Evolutionary conservation across 768 basidiomycete genomes (phyloP).

Genomic region (Lactarius indigo): DNA sequence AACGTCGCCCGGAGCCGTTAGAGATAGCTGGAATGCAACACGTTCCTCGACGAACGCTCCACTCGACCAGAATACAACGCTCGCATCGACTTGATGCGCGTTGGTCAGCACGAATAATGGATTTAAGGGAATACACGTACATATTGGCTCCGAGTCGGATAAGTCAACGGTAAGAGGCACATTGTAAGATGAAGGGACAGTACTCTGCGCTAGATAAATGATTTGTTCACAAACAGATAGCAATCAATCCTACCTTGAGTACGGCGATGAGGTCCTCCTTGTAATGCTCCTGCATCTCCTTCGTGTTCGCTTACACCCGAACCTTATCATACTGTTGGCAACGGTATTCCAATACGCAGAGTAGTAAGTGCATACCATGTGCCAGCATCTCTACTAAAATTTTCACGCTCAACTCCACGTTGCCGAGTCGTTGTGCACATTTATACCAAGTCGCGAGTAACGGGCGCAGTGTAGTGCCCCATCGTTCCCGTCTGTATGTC

Average conservation of each 20-base stretch:
- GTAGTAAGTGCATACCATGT: slow-evolving; percentile 49
- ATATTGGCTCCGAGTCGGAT: slow-evolving; percentile 56
- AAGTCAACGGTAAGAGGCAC: slow-evolving; percentile 59
- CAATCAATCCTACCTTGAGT: slow-evolving; percentile 50
- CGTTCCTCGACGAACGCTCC: slow-evolving; percentile 57
- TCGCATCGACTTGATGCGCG: slow-evolving; percentile 51
- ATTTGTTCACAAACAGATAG: background rate
- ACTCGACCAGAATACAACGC: slow-evolving; percentile 66
- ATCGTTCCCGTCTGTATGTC: slow-evolving; percentile 82
- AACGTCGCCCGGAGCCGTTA: slow-evolving; percentile 50
- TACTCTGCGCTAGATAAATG: slow-evolving; percentile 48
- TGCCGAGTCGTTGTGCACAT: slow-evolving; percentile 74
- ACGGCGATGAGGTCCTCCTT: slow-evolving; percentile 74
- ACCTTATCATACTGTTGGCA: background rate
- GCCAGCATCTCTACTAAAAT: slow-evolving; percentile 82
- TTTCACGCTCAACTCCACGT: slow-evolving; percentile 70
- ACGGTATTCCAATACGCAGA: background rate
- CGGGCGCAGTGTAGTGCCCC: slow-evolving; percentile 69
- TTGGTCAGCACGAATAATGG: slow-evolving; percentile 13
- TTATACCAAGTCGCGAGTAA: slow-evolving; percentile 78
- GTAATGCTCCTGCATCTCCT: slow-evolving; percentile 49
- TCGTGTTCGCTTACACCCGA: slow-evolving; percentile 36
- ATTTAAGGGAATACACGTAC: slow-evolving; percentile 39
- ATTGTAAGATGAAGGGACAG: slow-evolving; percentile 58
- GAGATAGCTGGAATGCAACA: slow-evolving; percentile 70